A percentile compares a stretch with the other conserved stretches of the same genome.
Conservation (phyloP, 768 basidiomycete species). For the Tricholoma saponaceum region DNA sequence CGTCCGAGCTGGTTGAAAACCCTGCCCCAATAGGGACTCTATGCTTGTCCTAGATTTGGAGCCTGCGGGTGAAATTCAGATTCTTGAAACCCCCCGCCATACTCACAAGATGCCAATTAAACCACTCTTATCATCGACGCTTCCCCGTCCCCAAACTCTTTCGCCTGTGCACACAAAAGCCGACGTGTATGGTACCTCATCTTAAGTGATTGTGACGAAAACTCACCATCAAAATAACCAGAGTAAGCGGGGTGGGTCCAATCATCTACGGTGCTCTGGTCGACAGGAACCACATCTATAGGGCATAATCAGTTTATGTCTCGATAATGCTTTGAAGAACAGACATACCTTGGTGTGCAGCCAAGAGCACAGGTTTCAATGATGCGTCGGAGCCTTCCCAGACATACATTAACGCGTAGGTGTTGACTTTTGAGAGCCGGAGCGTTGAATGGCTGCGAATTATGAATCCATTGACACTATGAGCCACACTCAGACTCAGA, state of each 20-base stretch:
- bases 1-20: slow-evolving; percentile 61
- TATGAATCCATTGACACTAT: neutral
- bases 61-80: neutral
- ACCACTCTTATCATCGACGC: slow-evolving; percentile 73
- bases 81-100: neutral
- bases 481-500: neutral
- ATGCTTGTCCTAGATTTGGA: slow-evolving; percentile 39
- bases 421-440: slow-evolving; percentile 67
- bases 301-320: slow-evolving; percentile 1
- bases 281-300: slow-evolving; percentile 61
- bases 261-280: slow-evolving; percentile 40
- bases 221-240: slow-evolving; percentile 48
- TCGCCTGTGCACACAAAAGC: slow-evolving; percentile 23
- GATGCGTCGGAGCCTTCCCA: slow-evolving; percentile 62
- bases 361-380: slow-evolving; percentile 67
- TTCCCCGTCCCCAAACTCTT: slow-evolving; percentile 74
- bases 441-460: slow-evolving; percentile 50
- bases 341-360: slow-evolving; percentile 61
- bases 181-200: neutral
- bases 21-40: slow-evolving; percentile 59
- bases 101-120: slow-evolving; percentile 61
- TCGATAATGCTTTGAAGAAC: neutral
- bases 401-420: slow-evolving; percentile 68
- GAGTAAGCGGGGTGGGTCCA: slow-evolving; percentile 61
- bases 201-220: neutral